A percentile compares a stretch with the other conserved stretches of the same genome.
These are phyloP conservation scores for Xylaria sp. DNA, from an alignment of 2,329 filamentous ascomycete genomes.

Conservation along the genomic window DNA sequence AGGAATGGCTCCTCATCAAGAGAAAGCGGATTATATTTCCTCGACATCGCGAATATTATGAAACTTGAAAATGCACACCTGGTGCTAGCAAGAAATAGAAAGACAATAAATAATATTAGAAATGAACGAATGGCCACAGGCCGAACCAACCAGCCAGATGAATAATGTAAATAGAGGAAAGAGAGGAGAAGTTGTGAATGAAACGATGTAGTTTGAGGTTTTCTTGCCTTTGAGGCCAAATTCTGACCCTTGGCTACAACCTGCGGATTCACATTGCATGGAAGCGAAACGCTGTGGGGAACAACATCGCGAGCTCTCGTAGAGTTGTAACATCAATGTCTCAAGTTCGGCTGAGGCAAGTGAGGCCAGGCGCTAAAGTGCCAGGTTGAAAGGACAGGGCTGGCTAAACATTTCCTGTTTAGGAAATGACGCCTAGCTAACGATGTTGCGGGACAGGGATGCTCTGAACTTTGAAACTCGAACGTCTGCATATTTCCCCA, in stretches of 20 bases:
- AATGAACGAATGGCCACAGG: constrained; percentile 1
- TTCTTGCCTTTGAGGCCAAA: too few species aligned
- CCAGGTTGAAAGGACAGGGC: constrained; percentile 26
- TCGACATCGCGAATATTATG: constrained; percentile 40
- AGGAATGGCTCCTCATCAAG: constrained; percentile 47
- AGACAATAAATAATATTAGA: constrained; percentile 18
- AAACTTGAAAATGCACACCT: constrained; percentile 36
- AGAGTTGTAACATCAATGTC: constrained; percentile 33
- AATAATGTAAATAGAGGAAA: constrained; percentile 7
- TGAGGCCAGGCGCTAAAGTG: constrained; percentile 32
- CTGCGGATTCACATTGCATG: constrained; percentile 29
- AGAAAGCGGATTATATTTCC: constrained; percentile 44
- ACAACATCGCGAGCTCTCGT: constrained; percentile 19
- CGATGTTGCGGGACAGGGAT: constrained; percentile 16
- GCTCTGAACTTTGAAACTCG: constrained; percentile 15
- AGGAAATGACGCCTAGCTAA: neutral
- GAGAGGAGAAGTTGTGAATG: neutral
- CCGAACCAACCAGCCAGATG: constrained; percentile 19
- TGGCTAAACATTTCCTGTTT: constrained; percentile 26
- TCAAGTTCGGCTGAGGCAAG: constrained; percentile 32
- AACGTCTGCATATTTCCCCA: too few species aligned
- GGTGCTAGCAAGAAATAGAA: constrained; percentile 34
- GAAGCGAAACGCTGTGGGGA: constrained; percentile 25
- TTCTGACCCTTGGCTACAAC: constrained; percentile 30
- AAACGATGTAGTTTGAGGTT: too few species aligned